Evolutionary conservation across 2,329 filamentous ascomycete genomes (phyloP).

Genomic region (Alternaria rosae): DNA sequence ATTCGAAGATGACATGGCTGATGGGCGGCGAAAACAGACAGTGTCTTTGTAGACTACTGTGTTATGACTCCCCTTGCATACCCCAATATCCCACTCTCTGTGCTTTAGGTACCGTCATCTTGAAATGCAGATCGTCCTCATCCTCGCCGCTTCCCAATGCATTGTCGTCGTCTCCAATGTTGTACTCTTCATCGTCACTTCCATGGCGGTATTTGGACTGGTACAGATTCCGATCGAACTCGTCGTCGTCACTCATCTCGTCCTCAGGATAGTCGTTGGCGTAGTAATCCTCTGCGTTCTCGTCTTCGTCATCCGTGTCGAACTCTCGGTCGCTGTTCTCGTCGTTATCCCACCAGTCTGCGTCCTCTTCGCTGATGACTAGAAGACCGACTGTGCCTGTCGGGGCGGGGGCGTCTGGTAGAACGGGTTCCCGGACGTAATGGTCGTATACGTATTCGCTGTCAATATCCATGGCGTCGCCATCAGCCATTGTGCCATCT

Average conservation of each 20-base stretch:
- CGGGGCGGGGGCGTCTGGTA: slow-evolving; percentile 45
- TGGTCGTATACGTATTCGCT: slow-evolving; percentile 68
- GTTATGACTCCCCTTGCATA: slow-evolving; percentile 21
- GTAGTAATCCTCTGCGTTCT: slow-evolving; percentile 78
- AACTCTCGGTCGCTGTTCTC: slow-evolving; percentile 61
- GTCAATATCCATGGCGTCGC: slow-evolving; percentile 49
- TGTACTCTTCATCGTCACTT: slow-evolving; percentile 53
- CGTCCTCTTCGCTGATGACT: slow-evolving; percentile 59
- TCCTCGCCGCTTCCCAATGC: slow-evolving; percentile 36
- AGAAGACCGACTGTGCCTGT: slow-evolving; percentile 53
- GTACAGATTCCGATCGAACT: slow-evolving; percentile 60
- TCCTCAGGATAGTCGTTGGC: slow-evolving; percentile 83
- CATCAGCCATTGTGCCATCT: slow-evolving; percentile 6
- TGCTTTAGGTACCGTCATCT: slow-evolving; percentile 37
- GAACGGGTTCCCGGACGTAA: slow-evolving; percentile 60
- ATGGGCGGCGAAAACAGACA: not conserved
- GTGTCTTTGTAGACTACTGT: not conserved
- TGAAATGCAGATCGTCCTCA: slow-evolving; percentile 40
- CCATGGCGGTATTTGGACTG: slow-evolving; percentile 46
- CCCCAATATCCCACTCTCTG: slow-evolving; percentile 37
- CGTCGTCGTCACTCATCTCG: slow-evolving; percentile 75
- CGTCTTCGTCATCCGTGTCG: slow-evolving; percentile 68
- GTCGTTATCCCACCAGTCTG: slow-evolving; percentile 66
- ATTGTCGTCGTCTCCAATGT: slow-evolving; percentile 25
- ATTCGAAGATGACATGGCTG: not conserved